Conservation (phyloP, 768 basidiomycete species). For the Amanita subjunquillea region DNA sequence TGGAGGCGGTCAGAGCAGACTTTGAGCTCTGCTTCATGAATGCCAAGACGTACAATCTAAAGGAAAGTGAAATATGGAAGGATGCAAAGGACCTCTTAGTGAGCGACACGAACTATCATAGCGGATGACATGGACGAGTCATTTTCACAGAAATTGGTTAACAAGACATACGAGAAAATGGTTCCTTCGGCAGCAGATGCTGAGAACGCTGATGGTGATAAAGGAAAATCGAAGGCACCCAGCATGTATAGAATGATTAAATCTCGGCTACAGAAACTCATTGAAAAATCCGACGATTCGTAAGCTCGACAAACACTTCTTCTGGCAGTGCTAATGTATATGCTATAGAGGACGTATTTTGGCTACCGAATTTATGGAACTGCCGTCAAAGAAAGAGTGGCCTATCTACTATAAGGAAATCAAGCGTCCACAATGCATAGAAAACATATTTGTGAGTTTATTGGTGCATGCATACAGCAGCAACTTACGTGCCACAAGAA, state of each 20-base stretch:
- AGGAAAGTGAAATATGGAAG: conserved; percentile 67
- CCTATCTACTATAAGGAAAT: conserved; percentile 74
- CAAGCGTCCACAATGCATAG: conserved; percentile 68
- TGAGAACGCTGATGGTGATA: conserved; percentile 31
- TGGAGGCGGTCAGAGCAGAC: conserved; percentile 60
- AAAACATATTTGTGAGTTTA: conserved; percentile 59
- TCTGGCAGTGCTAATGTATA: neutral
- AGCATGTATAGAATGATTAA: conserved; percentile 62
- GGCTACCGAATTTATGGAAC: conserved; percentile 72
- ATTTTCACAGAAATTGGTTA: conserved; percentile 32
- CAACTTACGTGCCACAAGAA: conserved; percentile 36
- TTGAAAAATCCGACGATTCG: conserved; percentile 63
- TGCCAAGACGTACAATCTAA: conserved; percentile 74
- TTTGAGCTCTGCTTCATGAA: conserved; percentile 75
- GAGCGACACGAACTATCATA: conserved; percentile 13
- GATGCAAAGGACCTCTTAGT: conserved; percentile 81
- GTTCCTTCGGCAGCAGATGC: conserved; percentile 29
- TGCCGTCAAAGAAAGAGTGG: conserved; percentile 75
- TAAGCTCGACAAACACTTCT: conserved; percentile 23
- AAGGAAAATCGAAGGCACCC: conserved; percentile 44
- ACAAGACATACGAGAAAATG: conserved; percentile 38
- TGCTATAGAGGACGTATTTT: conserved; percentile 49
- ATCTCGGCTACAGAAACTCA: conserved; percentile 58
- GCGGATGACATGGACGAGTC: neutral
- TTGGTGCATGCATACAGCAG: conserved; percentile 1